Evolutionary conservation across 2,329 filamentous ascomycete species (phyloP), one percentile per base, ranked within the genome.

Genomic region (Diaporthe eres): DNA sequence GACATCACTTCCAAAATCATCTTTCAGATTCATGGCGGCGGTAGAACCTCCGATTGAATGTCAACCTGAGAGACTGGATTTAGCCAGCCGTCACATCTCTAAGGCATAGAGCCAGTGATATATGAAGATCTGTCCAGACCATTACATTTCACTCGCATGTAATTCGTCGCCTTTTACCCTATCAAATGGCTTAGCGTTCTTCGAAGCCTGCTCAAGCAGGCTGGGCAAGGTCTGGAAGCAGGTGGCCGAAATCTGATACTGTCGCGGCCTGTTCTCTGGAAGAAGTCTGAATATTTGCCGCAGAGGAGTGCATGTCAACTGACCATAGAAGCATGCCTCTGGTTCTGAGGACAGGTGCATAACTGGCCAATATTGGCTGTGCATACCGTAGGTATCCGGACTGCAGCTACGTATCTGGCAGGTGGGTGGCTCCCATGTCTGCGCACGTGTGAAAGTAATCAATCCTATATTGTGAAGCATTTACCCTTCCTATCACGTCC

Each of bases 401-500:
- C 55, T 22, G 65, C 34, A 70, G 49, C 49, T 39, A 55, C 2
- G 15, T 39, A 42, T 25, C 10, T 42, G 17, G 15, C 34, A 12
- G 34, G 15, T 42, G 34, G 12, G 65, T 55, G 65, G 65, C 42
- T 55, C 34, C n/a, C n/a, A 55, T 17, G 34, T 13, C 13, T 70
- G 65, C 47, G 7, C 49, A 55, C 65, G 49, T 70, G 65, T 42
- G 13, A 28, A 28, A 42, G n/a, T 42, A 70, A 70, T 70, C 22
- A 70, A 70, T 42, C 4, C 2, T 19, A 70, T 42, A 70, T 55
- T 55, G 10, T 28, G n/a, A 70, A 42, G 65, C n/a, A 70, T 70
- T 70, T 70, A 70, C 15, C 65, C 65, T 70, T 8, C 65, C 65
- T 70, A 70, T 70, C 49, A 55, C 8, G 8, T 55, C 31, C 2